Conservation (phyloP, 225 moss, liverwort and hornwort species). For the Pleurozium schreberi region DNA sequence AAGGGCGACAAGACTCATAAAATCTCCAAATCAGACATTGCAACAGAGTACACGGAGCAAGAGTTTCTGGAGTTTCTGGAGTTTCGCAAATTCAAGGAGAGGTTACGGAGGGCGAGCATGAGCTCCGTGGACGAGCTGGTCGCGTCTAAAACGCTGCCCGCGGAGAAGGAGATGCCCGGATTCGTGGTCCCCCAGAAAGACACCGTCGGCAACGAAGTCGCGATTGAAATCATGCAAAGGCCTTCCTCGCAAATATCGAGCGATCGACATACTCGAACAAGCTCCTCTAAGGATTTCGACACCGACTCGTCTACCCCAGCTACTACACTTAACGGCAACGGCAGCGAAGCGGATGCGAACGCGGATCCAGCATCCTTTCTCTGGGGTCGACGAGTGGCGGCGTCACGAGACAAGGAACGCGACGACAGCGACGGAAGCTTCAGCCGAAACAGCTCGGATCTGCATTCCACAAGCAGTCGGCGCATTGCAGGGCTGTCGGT, state of each 20-base stretch:
- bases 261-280: not conserved
- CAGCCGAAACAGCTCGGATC: not conserved
- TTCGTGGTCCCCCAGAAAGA: not conserved
- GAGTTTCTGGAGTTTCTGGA: slow-evolving; percentile 30
- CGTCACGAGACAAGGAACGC: not conserved
- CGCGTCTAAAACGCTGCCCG: not conserved
- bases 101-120: not conserved
- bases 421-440: not conserved
- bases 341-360: not conserved
- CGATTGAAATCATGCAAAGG: not conserved
- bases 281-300: not conserved
- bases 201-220: not conserved
- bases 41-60: not conserved
- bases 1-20: not conserved
- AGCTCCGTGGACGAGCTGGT: not conserved
- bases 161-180: not conserved
- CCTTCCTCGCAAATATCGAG: not conserved
- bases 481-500: slow-evolving; percentile 1
- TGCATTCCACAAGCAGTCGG: not conserved
- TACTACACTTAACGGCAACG: not conserved
- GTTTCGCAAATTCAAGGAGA: slow-evolving; percentile 22
- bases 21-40: not conserved
- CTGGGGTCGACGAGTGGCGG: not conserved
- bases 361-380: not conserved
- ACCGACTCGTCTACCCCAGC: not conserved